phyloP scores from a whole-genome alignment of 192 early-diverging fungal genomes.

The Mortierella claussenii region DNA sequence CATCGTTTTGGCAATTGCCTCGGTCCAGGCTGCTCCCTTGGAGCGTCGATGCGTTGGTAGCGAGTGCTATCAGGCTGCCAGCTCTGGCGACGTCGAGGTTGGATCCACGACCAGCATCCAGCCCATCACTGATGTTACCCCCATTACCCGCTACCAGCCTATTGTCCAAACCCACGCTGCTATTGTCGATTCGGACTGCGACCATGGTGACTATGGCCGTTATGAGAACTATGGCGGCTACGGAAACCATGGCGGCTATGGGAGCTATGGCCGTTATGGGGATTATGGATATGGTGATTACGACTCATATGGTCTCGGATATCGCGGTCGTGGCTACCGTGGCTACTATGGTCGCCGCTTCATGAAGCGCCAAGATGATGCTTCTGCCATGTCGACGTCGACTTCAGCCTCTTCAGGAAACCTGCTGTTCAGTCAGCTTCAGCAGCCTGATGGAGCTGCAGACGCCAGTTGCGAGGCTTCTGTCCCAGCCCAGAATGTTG shows the following conservation, averaged over 20 bases:
- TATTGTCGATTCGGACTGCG: conserved; percentile 31
- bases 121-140: conserved; percentile 29
- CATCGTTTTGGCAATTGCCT: conserved; percentile 11
- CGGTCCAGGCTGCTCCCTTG: conserved; percentile 25
- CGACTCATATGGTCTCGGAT: not conserved
- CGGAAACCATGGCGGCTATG: not conserved
- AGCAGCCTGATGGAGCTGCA: not conserved
- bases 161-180: conserved; percentile 28
- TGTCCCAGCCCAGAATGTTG: conserved; percentile 30
- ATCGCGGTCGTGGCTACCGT: not conserved
- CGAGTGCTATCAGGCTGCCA: conserved; percentile 18
- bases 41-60: conserved; percentile 10
- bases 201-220: not conserved
- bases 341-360: not conserved
- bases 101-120: conserved; percentile 26
- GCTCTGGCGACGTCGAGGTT: conserved; percentile 13
- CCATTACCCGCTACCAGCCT: conserved; percentile 44
- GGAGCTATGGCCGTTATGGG: not conserved
- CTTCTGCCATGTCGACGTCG: not conserved
- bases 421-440: conserved; percentile 48
- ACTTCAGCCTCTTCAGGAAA: conserved; percentile 1
- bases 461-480: conserved; percentile 13
- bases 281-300: not conserved
- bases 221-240: not conserved
- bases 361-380: conserved; percentile 2